A percentile compares a stretch with the other conserved stretches of the same genome.
These are phyloP conservation scores for Penicillium sp. DNA, from an alignment of 2,329 filamentous ascomycete genomes.

Conservation along the genomic window DNA sequence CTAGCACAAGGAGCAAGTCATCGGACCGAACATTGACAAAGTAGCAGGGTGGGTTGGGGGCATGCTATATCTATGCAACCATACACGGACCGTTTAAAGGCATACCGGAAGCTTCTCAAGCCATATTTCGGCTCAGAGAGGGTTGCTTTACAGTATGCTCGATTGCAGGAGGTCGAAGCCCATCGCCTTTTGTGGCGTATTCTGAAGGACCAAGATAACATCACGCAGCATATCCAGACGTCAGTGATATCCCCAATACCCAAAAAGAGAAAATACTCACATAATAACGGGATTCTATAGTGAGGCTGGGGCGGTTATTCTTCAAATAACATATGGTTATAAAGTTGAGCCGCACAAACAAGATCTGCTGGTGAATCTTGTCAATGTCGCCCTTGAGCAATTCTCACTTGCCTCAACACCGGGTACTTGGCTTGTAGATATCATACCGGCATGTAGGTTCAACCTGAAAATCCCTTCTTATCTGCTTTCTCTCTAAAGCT, in stretches of 20 bases:
- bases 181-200: slow-evolving; percentile 47
- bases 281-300: slow-evolving; percentile 14
- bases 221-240: slow-evolving; percentile 47
- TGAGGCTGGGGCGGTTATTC: slow-evolving; percentile 42
- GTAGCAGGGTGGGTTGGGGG: slow-evolving; percentile 40
- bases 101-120: slow-evolving; percentile 33
- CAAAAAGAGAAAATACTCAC: neutral
- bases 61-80: slow-evolving; percentile 30
- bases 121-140: slow-evolving; percentile 42
- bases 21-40: neutral
- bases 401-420: slow-evolving; percentile 44
- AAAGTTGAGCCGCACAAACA: neutral
- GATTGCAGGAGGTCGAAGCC: slow-evolving; percentile 47
- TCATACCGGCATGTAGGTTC: slow-evolving; percentile 44
- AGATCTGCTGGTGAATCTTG: slow-evolving; percentile 47
- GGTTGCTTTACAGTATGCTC: slow-evolving; percentile 40
- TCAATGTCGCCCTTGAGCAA: slow-evolving; percentile 40
- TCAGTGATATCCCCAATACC: slow-evolving; percentile 21
- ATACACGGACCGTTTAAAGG: slow-evolving; percentile 32
- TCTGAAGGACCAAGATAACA: slow-evolving; percentile 38
- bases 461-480: neutral
- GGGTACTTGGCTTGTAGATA: slow-evolving; percentile 49
- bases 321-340: neutral
- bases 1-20: neutral
- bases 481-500: neutral